Evolutionary conservation across 768 basidiomycete genomes (phyloP).

Genomic region (Leccinum disarticulatum): DNA sequence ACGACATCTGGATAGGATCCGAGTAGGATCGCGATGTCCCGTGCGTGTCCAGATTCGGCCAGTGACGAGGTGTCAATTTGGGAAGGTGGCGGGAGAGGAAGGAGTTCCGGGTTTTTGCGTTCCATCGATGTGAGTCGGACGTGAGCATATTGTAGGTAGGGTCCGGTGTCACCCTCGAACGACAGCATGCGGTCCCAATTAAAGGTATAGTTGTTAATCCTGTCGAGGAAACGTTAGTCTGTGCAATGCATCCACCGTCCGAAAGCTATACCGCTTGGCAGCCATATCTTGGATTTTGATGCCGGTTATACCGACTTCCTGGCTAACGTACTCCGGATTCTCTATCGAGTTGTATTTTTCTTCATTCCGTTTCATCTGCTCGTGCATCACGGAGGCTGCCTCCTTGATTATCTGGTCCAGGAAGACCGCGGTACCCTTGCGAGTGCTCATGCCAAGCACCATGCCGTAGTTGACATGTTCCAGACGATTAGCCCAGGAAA

Average conservation of each 20-base stretch:
- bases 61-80: conserved; percentile 70
- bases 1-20: conserved; percentile 92
- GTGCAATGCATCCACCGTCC: neutral
- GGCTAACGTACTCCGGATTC: conserved; percentile 75
- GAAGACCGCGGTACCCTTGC: conserved; percentile 93
- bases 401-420: conserved; percentile 91
- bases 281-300: conserved; percentile 99
- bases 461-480: conserved; percentile 91
- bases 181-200: conserved; percentile 93
- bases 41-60: conserved; percentile 64
- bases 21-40: conserved; percentile 84
- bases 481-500: conserved; percentile 80
- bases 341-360: conserved; percentile 88
- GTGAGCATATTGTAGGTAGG: conserved; percentile 96
- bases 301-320: conserved; percentile 89
- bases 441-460: conserved; percentile 93
- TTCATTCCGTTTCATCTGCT: conserved; percentile 93
- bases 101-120: conserved; percentile 86
- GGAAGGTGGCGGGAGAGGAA: conserved; percentile 70
- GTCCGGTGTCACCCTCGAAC: conserved; percentile 94
- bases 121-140: conserved; percentile 88
- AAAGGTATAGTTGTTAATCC: conserved; percentile 95
- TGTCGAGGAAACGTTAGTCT: conserved; percentile 28
- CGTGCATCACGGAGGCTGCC: conserved; percentile 87
- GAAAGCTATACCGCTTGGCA: conserved; percentile 70